phyloP scores from a whole-genome alignment of 805 yeast species.

The Ogataea angusta region DNA sequence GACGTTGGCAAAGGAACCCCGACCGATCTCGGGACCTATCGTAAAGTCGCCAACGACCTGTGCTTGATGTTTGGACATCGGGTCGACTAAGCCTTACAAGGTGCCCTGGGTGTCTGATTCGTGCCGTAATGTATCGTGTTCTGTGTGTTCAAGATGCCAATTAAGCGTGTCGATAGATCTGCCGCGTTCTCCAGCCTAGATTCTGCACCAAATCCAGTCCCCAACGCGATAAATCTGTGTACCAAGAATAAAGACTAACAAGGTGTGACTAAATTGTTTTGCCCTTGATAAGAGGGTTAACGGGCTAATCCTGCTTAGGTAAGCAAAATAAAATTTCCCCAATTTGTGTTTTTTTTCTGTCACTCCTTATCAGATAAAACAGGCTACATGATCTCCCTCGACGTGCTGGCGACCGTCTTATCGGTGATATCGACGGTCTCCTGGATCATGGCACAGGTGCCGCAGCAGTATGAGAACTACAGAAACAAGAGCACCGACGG shows the following conservation, averaged over 20 bases:
- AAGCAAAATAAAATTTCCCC: background rate
- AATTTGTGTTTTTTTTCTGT: background rate
- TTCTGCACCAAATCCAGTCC: constrained; percentile 3
- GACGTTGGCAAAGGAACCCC: constrained; percentile 94
- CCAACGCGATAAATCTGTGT: background rate
- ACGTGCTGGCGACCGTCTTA: constrained; percentile 18
- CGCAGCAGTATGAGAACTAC: constrained; percentile 35
- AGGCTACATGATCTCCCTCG: background rate
- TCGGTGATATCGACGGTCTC: constrained; percentile 31
- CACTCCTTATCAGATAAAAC: constrained; percentile 1
- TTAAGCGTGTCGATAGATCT: background rate
- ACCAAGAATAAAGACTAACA: constrained; percentile 8
- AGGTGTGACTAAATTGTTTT: constrained; percentile 12
- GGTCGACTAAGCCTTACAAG: constrained; percentile 4
- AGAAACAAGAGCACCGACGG: constrained; percentile 31
- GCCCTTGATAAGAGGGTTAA: constrained; percentile 12
- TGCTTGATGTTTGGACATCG: constrained; percentile 8
- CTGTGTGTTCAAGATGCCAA: background rate
- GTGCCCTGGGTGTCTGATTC: constrained; percentile 1
- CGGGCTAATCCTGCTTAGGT: background rate
- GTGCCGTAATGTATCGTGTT: constrained; percentile 1
- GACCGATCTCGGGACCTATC: constrained; percentile 84
- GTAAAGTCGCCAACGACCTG: constrained; percentile 45
- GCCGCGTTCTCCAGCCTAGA: background rate
- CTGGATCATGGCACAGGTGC: constrained; percentile 37